Evolutionary conservation across 78 protist genomes (phyloP).

Genomic region (Dictyostelium firmibasis): DNA sequence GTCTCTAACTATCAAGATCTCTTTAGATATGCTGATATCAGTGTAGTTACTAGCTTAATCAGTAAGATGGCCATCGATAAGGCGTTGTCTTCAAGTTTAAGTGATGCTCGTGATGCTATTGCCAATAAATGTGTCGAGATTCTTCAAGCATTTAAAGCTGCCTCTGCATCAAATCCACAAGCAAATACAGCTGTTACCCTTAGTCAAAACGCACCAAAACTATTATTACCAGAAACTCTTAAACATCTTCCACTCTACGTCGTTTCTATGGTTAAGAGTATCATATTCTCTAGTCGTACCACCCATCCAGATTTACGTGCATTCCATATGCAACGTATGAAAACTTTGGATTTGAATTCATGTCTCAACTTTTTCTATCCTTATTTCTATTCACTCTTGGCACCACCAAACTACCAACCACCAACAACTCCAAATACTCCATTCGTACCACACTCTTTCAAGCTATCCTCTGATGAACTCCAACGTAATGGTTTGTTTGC

Average conservation of each 20-base stretch:
- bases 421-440: background rate
- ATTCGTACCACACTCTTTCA: conserved; percentile 19
- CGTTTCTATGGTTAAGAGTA: conserved; percentile 76
- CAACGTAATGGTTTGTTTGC: conserved; percentile 36
- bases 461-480: conserved; percentile 42
- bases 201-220: conserved; percentile 48
- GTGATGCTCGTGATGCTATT: conserved; percentile 82
- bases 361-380: conserved; percentile 80
- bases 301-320: conserved; percentile 65
- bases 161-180: background rate
- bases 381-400: conserved; percentile 35
- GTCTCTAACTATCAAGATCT: conserved; percentile 5
- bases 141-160: conserved; percentile 46
- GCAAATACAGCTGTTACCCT: conserved; percentile 8
- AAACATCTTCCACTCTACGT: conserved; percentile 78
- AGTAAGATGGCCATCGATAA: conserved; percentile 86
- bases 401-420: background rate
- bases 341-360: conserved; percentile 17
- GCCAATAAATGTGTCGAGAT: conserved; percentile 74
- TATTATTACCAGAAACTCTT: conserved; percentile 82
- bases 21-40: conserved; percentile 52
- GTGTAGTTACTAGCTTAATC: conserved; percentile 63
- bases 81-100: conserved; percentile 42
- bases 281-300: background rate
- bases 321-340: conserved; percentile 67